These are phyloP conservation scores for Neurospora tetraspora DNA, from an alignment of 495 filamentous ascomycete genomes.

Conservation along the genomic window DNA sequence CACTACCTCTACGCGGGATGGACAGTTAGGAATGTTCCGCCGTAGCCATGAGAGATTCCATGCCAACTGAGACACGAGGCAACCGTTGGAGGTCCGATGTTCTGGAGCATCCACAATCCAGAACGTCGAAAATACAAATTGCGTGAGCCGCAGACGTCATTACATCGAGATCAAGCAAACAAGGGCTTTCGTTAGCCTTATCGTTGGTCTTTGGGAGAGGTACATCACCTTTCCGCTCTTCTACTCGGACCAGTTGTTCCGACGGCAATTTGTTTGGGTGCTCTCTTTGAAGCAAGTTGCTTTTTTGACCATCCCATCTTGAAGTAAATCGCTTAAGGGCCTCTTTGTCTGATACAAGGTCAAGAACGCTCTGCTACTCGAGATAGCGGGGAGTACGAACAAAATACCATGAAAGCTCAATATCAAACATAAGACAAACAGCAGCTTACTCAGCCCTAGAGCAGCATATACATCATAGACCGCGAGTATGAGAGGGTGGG, in stretches of 20 bases:
- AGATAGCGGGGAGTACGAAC: not conserved
- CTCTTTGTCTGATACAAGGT: not conserved
- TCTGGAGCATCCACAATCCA: not conserved
- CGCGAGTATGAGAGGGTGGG: not conserved
- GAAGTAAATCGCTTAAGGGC: not conserved
- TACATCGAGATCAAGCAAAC: not conserved
- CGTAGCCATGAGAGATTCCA: not conserved
- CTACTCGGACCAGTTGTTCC: not conserved
- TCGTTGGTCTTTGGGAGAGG: not conserved
- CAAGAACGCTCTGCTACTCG: not conserved
- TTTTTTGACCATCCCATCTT: not conserved
- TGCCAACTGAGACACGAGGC: not conserved
- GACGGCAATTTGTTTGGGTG: not conserved
- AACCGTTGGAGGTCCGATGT: not conserved
- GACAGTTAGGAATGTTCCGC: not conserved
- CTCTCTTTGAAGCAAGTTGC: not conserved
- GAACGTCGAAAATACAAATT: not conserved
- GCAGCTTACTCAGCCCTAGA: not conserved
- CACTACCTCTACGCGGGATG: not conserved
- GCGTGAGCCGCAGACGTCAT: not conserved
- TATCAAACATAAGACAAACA: not conserved
- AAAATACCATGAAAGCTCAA: not conserved
- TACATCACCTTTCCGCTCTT: not conserved
- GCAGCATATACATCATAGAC: not conserved
- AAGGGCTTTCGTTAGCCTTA: not conserved